Base-by-base conservation (phyloP, 2,329 filamentous ascomycete genomes). In the Verticillium isaacii region DNA sequence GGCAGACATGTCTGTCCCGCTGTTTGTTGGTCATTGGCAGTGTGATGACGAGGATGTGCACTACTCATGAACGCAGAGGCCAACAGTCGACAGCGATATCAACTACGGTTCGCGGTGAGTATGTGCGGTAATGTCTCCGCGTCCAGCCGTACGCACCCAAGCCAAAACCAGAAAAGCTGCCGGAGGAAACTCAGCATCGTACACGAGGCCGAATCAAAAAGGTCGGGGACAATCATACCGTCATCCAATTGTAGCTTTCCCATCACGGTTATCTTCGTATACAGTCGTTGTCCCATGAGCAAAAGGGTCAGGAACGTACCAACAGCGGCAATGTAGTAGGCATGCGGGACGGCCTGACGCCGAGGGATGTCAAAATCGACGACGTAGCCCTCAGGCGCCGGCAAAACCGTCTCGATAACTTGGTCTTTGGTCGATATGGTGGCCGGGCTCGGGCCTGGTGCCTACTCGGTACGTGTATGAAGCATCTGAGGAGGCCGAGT, bases 211-310 rank as follows among this genome's bases (percentile, higher is more conserved):
- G 29, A 29, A 29, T 6, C 25, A 5, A 29, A 29, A 6, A 29
- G 29, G 29, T 29, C 6, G 29, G 29, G 29, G 29, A 29, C 29
- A 29, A 29, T 29, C 29, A 29, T 59, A 69, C 68, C 62, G 60
- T 70, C 68, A 15, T 70, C 68, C 5, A 67, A 11, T 11, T 64
- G 60, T 1, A 70, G 37, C 8, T 67, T 66, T 11, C 63, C 66
- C 1, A 65, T 61, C 11, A 70, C 56, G 25, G 58, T 71, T 0
- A 72, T 55, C 60, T 73, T 74, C 5, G 72, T 74, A 54, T 69
- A 70, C 1, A 66, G 60, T 9, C 68, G 56, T 39, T 70, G 68
- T 3, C 39, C 5, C 15, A 70, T 17, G 32, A 1, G 66, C 65
- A 5, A 70, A 55, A 0, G 57, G 50, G 1, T 63, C 62, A 6